Conservation (phyloP, 805 yeast genomes). For the Candida koratica region DNA sequence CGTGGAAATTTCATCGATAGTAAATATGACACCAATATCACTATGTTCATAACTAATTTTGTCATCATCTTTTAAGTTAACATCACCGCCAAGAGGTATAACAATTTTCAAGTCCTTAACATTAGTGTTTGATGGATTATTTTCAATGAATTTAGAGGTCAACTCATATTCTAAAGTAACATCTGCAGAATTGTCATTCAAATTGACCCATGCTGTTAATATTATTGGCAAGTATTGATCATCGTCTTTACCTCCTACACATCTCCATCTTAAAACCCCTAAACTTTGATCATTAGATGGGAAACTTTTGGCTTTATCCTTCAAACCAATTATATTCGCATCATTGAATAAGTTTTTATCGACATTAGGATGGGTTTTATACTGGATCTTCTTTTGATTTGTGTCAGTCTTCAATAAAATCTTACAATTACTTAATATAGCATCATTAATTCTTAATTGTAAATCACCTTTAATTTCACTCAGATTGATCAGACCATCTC, state of each 20-base stretch:
- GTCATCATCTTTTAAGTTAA: conserved; percentile 48
- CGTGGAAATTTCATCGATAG: conserved; percentile 50
- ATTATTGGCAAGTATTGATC: conserved; percentile 59
- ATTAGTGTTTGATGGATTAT: conserved; percentile 11
- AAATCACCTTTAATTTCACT: conserved; percentile 88
- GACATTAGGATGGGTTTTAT: conserved; percentile 94
- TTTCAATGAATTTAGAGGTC: conserved; percentile 33
- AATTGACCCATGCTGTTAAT: conserved; percentile 81
- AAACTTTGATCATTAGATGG: conserved; percentile 88
- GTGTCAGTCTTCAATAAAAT: conserved; percentile 53
- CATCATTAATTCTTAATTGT: conserved; percentile 79
- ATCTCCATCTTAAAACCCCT: conserved; percentile 93
- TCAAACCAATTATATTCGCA: conserved; percentile 60
- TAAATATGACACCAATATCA: conserved; percentile 70
- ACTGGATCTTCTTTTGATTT: conserved; percentile 54
- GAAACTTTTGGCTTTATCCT: conserved; percentile 75
- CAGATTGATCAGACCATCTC: conserved; percentile 71
- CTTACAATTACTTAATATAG: conserved; percentile 63
- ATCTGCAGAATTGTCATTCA: conserved; percentile 54
- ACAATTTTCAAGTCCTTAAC: conserved; percentile 51
- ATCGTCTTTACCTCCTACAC: conserved; percentile 59
- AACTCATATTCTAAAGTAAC: conserved; percentile 90
- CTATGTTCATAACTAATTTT: conserved; percentile 50
- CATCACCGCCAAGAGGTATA: conserved; percentile 64
- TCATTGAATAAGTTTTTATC: conserved; percentile 68